Base-by-base conservation (phyloP, 2,329 filamentous ascomycete species). In the Colletotrichum sp. region DNA sequence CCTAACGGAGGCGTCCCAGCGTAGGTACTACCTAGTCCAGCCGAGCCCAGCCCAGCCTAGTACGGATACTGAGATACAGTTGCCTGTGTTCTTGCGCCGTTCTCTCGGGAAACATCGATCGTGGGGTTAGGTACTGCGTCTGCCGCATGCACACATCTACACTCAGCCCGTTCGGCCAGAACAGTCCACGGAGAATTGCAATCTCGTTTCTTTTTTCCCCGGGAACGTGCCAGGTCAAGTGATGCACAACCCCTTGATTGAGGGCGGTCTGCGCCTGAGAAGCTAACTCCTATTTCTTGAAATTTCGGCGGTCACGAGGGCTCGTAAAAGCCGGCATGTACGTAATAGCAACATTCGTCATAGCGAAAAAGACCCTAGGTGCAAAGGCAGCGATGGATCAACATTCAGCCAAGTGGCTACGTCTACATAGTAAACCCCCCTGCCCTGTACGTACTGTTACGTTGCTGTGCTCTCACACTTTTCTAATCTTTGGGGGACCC, bases 291-390 rank as follows among this genome's bases (percentile, higher is more conserved):
- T n/a, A 34, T 62, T 32, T 55, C 21, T 16, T 71, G 24, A 10
- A 18, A 28, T 67, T 58, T n/a, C 56, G 52, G 30, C 72, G 30
- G 68, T 72, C 72, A 74, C 61, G 71, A 62, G 68, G 58, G 36
- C 68, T 30, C 59, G 38, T 12, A 26, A 48, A 58, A 32, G 32
- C 52, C 10, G 62, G 58, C 48, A 56, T 55, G 68, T 72, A 74
- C 69, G 68, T 74, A 74, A 71, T 72, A 21, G 30, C n/a, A 74
- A 34, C 21, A 5, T 26, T 32, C 26, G 66, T 64, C 71, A 70
- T 52, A 73, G 58, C 58, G 48, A 73, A 34, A 62, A 52, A 36
- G 32, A 28, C 43, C 38, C 34, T n/a, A 21, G 52, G 32, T 65
- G 65, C 65, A 58, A 43, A 28, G 34, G 36, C 28, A 30, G 30